A percentile compares a stretch with the other conserved stretches of the same genome.
Conservation (phyloP, 2,329 filamentous ascomycete genomes). For the Plectosphaerella cucumerina region DNA sequence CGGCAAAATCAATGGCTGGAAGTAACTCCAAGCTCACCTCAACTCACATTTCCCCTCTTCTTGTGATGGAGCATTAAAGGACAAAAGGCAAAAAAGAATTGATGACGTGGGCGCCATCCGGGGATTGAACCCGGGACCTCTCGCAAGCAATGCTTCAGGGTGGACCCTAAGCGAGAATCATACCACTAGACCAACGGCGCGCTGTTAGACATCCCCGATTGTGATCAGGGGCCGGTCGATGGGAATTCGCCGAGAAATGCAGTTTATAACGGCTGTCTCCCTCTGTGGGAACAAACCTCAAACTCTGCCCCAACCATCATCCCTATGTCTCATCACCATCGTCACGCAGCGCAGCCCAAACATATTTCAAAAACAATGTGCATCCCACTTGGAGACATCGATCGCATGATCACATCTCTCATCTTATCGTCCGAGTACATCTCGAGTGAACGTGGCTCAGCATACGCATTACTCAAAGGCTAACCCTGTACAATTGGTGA, state of each 20-base stretch:
- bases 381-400: no score
- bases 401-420: no score
- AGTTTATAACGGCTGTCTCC: not conserved
- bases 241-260: not conserved
- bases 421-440: no score
- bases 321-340: not conserved
- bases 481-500: no score
- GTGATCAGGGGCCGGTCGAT: slow-evolving; percentile 4
- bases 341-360: no score
- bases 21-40: no score
- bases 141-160: slow-evolving; percentile 19
- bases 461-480: no score
- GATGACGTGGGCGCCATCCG: slow-evolving; percentile 11
- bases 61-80: no score
- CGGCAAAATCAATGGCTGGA: no score
- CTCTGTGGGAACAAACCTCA: not conserved
- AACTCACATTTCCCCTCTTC: no score
- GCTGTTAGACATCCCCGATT: not conserved
- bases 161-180: slow-evolving; percentile 66
- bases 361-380: no score
- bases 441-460: no score
- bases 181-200: slow-evolving; percentile 57
- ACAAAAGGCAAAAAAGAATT: slow-evolving; percentile 1
- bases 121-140: slow-evolving; percentile 19
- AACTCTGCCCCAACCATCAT: not conserved